Conservation (phyloP, 495 filamentous ascomycete species). For the Cercophora sp. region DNA sequence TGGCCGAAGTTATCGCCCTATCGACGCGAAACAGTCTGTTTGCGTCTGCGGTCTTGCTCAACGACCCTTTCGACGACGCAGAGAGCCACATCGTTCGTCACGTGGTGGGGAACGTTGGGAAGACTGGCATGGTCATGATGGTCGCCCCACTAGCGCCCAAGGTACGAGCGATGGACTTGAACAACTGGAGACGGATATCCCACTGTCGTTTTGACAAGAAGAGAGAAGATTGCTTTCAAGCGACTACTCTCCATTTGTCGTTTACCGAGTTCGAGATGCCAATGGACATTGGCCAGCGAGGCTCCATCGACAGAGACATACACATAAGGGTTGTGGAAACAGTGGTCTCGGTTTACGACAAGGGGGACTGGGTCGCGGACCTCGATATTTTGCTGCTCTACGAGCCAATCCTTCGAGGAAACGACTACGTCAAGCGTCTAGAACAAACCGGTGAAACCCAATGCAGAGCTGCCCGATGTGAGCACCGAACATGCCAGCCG, state of each 20-base stretch:
- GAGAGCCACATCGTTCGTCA: not conserved
- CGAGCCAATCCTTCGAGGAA: no score
- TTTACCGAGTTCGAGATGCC: conserved; percentile 34
- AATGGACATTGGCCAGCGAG: conserved; percentile 7
- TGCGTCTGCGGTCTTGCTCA: not conserved
- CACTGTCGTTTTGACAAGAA: conserved; percentile 32
- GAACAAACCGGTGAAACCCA: no score
- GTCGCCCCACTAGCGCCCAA: not conserved
- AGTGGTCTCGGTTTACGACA: conserved; percentile 18
- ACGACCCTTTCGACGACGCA: not conserved
- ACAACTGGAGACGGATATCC: conserved; percentile 23
- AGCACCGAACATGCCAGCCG: no score
- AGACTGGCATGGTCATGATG: not conserved
- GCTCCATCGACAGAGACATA: not conserved
- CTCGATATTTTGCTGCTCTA: no score
- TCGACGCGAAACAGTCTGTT: no score
- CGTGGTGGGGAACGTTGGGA: not conserved
- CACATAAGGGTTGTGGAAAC: not conserved
- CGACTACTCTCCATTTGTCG: conserved; percentile 38
- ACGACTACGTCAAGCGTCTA: no score
- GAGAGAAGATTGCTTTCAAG: conserved; percentile 24
- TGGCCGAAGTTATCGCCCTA: no score
- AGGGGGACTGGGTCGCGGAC: not conserved
- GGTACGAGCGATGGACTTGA: not conserved
- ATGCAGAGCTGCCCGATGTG: no score